Base-by-base conservation (phyloP, 495 filamentous ascomycete genomes). In the Darksidea phi region DNA sequence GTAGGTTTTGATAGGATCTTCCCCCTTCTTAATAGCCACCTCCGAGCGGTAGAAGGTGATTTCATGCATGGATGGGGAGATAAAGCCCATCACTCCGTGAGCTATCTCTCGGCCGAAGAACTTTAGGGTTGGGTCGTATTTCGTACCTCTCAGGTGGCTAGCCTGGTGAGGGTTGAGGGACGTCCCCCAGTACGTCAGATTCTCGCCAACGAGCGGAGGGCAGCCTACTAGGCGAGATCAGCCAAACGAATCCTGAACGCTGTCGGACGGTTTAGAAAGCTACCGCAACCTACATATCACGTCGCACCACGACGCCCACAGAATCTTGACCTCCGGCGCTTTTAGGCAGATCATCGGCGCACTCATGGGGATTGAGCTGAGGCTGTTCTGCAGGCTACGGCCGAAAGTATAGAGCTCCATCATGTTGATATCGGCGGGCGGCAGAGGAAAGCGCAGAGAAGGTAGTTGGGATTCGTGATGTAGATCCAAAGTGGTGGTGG, bases 241-340 rank as follows among this genome's bases (percentile, higher is more conserved):
- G n/a, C n/a, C n/a, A n/a, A n/a, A n/a, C n/a, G n/a, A n/a, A n/a
- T n/a, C n/a, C n/a, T n/a, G n/a, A n/a, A n/a, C n/a, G n/a, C n/a
- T n/a, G n/a, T n/a, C n/a, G n/a, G n/a, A n/a, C n/a, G n/a, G n/a
- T n/a, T n/a, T n/a, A n/a, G n/a, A n/a, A n/a, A n/a, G n/a, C n/a
- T n/a, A n/a, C n/a, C n/a, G 28, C 10, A 4, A 32, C 28, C 10
- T 10, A 32, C 21, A 20, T 1, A 60, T 4, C 25, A 32, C 1
- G 26, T 60, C 57, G 48, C 57, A 60, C 57, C 57, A 60, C 21
- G 57, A 60, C 2, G 47, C 18, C 57, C 57, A 60, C 10, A 60
- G 37, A 23, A 60, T 37, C 4, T 32, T 7, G 1, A 60, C 53
- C 10, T 11, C 6, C 20, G 21, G 2, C 2, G 41, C 23, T 6